Conservation (phyloP, 768 basidiomycete species). For the Hericium rajendrae region DNA sequence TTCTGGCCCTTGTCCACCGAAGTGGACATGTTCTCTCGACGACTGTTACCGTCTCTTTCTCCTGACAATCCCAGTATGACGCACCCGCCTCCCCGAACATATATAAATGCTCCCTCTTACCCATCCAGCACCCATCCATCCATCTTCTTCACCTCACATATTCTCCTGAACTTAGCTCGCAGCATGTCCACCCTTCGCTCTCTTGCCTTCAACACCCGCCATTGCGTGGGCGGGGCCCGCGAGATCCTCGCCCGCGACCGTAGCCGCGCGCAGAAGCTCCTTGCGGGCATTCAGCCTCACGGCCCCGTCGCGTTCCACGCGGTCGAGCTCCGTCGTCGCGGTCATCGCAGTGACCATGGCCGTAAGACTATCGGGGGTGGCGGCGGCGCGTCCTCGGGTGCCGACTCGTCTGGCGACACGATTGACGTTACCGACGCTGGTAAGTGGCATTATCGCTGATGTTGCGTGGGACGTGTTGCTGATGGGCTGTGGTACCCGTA, state of each 20-base stretch:
- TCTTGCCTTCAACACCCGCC: constrained; percentile 36
- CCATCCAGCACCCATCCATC: not conserved
- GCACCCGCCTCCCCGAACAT: not conserved
- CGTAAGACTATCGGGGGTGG: not conserved
- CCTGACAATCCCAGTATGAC: not conserved
- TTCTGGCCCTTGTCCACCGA: not conserved
- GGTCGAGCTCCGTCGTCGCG: constrained; percentile 17
- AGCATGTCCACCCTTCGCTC: constrained; percentile 31
- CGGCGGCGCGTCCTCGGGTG: not conserved
- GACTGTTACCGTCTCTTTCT: not conserved
- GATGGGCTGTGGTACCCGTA: constrained; percentile 3
- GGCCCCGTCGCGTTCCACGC: constrained; percentile 32
- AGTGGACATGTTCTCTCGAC: not conserved
- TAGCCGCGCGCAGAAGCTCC: constrained; percentile 44
- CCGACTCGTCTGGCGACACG: constrained; percentile 19
- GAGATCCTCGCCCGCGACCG: constrained; percentile 44
- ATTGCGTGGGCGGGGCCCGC: constrained; percentile 30
- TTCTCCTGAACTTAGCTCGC: not conserved
- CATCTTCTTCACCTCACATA: not conserved
- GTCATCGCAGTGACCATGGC: constrained; percentile 18
- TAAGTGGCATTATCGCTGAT: constrained; percentile 8
- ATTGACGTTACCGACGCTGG: constrained; percentile 52
- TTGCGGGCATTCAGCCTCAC: constrained; percentile 44
- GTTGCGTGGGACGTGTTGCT: not conserved
- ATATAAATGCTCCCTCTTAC: constrained; percentile 1